phyloP scores from a whole-genome alignment of 2,329 filamentous ascomycete genomes.

The Monilinia aucupariae region DNA sequence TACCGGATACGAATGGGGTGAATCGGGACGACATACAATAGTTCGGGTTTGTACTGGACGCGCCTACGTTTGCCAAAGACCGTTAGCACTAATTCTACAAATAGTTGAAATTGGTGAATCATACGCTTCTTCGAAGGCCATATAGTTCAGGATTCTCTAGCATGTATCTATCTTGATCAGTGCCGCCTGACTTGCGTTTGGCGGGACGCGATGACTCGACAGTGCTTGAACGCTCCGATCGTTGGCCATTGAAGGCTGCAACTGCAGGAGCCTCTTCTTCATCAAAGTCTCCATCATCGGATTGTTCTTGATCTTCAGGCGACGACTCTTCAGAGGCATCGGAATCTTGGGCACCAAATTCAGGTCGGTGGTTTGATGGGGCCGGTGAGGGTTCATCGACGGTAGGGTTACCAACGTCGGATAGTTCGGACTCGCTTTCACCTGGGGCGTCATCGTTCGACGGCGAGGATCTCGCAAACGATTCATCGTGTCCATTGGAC shows the following conservation, averaged over 20 bases:
- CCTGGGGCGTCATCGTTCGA: slow-evolving; percentile 41
- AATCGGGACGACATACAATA: slow-evolving; percentile 44
- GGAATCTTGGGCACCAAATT: slow-evolving; percentile 32
- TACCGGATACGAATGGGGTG: not conserved
- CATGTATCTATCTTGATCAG: slow-evolving; percentile 72
- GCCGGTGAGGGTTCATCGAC: slow-evolving; percentile 46
- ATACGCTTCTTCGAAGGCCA: slow-evolving; percentile 85
- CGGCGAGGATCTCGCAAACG: slow-evolving; percentile 43
- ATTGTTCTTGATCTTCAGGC: slow-evolving; percentile 45
- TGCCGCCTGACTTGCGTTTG: slow-evolving; percentile 66
- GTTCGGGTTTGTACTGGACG: slow-evolving; percentile 50
- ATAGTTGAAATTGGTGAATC: slow-evolving; percentile 33
- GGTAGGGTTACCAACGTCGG: slow-evolving; percentile 59
- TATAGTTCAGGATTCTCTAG: slow-evolving; percentile 91
- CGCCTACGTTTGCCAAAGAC: slow-evolving; percentile 36
- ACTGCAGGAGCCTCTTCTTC: slow-evolving; percentile 55
- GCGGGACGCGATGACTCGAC: slow-evolving; percentile 60
- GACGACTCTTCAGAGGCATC: slow-evolving; percentile 33
- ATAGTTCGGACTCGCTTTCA: slow-evolving; percentile 69
- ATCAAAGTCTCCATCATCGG: slow-evolving; percentile 71
- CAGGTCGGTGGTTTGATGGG: slow-evolving; percentile 38
- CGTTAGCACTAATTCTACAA: slow-evolving; percentile 21
- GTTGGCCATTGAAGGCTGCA: slow-evolving; percentile 42
- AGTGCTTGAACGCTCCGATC: slow-evolving; percentile 58
- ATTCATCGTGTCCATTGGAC: slow-evolving; percentile 61